Percentiles rank a stretch among this genome's conserved stretches.
Conservation (phyloP, 208 protist genomes). For the Leishmania major region DNA sequence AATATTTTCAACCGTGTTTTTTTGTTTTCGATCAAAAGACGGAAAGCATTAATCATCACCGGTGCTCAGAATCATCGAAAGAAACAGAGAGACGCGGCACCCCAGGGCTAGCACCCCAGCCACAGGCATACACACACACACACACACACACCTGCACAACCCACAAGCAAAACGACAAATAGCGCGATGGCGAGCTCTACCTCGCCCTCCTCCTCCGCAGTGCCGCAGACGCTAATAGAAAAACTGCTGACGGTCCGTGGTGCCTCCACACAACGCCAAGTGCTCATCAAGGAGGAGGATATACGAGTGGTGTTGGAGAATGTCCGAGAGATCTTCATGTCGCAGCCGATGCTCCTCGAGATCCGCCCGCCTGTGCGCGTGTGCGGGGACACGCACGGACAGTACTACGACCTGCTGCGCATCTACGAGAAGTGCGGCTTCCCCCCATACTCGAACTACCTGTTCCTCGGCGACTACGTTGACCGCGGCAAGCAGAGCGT, state of each 20-base stretch:
- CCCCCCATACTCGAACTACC: conserved; percentile 99
- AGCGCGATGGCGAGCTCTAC: conserved; percentile 7
- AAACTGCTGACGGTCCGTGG: conserved; percentile 64
- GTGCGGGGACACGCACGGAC: conserved; percentile 98
- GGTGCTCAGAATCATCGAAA: no score
- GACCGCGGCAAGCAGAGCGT: conserved; percentile 98
- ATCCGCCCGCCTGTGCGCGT: conserved; percentile 87
- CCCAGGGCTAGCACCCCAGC: not conserved
- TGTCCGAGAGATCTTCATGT: conserved; percentile 90
- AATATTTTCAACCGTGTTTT: no score
- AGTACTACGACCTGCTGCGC: conserved; percentile 99
- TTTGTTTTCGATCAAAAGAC: no score
- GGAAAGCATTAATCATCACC: no score
- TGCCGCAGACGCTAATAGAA: conserved; percentile 63
- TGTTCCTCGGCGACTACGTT: conserved; percentile 99
- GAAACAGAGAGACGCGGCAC: no score
- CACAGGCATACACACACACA: not conserved
- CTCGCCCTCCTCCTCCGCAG: not conserved
- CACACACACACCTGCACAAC: not conserved
- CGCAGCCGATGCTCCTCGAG: conserved; percentile 90
- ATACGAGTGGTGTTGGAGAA: conserved; percentile 65
- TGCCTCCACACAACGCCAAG: conserved; percentile 43
- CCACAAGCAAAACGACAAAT: not conserved
- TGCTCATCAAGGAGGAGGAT: conserved; percentile 82
- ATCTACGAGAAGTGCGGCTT: conserved; percentile 99